Evolutionary conservation across 2,329 filamentous ascomycete species (phyloP).

Genomic region (Aspergillus phoenicis): DNA sequence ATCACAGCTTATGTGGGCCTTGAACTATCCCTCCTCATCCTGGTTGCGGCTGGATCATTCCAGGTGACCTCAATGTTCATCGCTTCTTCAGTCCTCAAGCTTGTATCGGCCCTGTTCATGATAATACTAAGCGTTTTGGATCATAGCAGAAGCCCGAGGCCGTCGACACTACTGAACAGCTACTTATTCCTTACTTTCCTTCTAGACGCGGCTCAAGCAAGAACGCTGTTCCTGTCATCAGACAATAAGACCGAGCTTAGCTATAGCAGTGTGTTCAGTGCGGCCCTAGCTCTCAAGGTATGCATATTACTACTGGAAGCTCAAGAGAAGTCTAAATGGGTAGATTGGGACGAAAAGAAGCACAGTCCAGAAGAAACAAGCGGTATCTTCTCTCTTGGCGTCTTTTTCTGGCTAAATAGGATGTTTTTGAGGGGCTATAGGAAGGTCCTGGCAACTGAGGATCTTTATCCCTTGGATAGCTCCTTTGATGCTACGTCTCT

Average conservation of each 20-base stretch:
- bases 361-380: constrained; percentile 38
- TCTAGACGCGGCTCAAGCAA: constrained; percentile 43
- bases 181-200: constrained; percentile 46
- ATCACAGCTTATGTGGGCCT: neutral
- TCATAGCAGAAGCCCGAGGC: constrained; percentile 41
- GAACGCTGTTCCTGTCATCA: constrained; percentile 34
- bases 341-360: constrained; percentile 28
- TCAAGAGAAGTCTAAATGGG: constrained; percentile 28
- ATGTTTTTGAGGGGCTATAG: constrained; percentile 35
- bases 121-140: constrained; percentile 28
- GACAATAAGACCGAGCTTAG: constrained; percentile 1
- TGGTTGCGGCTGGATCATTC: constrained; percentile 15
- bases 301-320: constrained; percentile 25
- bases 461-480: constrained; percentile 27
- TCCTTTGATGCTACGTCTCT: constrained; percentile 6
- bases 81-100: constrained; percentile 30
- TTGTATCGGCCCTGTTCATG: constrained; percentile 27
- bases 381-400: constrained; percentile 35
- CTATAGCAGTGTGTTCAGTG: constrained; percentile 10
- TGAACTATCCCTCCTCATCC: constrained; percentile 31
- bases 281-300: constrained; percentile 17
- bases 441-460: constrained; percentile 31
- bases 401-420: constrained; percentile 42
- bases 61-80: constrained; percentile 31
- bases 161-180: constrained; percentile 45